phyloP scores from a whole-genome alignment of 106 monocot genomes.

The Amphibolis antarctica region DNA sequence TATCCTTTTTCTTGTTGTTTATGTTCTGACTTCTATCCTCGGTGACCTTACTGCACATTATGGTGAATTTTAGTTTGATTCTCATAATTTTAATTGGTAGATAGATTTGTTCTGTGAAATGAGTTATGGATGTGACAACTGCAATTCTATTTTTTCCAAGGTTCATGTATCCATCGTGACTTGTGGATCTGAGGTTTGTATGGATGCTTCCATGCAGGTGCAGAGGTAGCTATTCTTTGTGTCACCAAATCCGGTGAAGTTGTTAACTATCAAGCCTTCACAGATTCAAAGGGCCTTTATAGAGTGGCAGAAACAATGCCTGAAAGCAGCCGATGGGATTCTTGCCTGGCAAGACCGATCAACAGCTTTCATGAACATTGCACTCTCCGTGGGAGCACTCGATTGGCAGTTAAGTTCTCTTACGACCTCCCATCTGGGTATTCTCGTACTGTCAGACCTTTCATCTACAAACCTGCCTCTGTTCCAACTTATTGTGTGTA shows the following conservation, averaged over 20 bases:
- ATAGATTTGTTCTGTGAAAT: no score
- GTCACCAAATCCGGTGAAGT: slow-evolving; percentile 84
- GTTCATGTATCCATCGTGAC: not conserved
- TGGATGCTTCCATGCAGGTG: slow-evolving; percentile 29
- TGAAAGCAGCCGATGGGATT: slow-evolving; percentile 62
- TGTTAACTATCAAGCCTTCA: slow-evolving; percentile 82
- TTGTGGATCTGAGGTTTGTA: not conserved
- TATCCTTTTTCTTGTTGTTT: no score
- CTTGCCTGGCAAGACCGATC: slow-evolving; percentile 29
- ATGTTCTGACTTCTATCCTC: no score
- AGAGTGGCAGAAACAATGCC: slow-evolving; percentile 81
- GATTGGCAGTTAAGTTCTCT: slow-evolving; percentile 15
- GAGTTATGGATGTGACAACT: no score
- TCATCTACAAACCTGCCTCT: slow-evolving; percentile 28
- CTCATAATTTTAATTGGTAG: no score
- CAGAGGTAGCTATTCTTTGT: slow-evolving; percentile 85
- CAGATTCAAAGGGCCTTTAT: slow-evolving; percentile 58
- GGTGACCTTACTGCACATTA: no score
- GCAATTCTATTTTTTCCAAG: no score
- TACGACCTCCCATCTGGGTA: slow-evolving; percentile 28
- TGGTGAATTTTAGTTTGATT: no score
- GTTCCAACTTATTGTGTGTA: slow-evolving; percentile 22
- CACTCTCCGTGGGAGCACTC: slow-evolving; percentile 7
- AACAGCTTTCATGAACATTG: slow-evolving; percentile 26
- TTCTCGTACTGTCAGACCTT: slow-evolving; percentile 26